These are phyloP conservation scores for Lichtheimia ramosa DNA, from an alignment of 371 early-diverging fungal species.

Conservation along the genomic window DNA sequence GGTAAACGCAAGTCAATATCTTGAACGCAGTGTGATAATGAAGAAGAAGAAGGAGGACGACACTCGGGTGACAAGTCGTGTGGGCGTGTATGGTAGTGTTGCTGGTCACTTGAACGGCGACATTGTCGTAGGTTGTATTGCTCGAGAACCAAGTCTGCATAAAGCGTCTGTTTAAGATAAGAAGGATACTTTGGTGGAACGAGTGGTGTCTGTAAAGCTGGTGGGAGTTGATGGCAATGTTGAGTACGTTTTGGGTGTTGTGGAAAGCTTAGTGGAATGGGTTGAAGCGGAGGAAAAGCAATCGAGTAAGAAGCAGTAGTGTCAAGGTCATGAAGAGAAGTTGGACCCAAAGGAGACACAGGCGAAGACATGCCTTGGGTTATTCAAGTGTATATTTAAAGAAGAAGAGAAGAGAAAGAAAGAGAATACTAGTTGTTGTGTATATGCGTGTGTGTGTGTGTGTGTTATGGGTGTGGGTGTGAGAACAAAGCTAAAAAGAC, in stretches of 20 bases:
- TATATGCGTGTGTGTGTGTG: too few species aligned
- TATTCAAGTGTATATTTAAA: too few species aligned
- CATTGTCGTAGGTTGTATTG: conserved; percentile 22
- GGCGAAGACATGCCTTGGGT: conserved; percentile 14
- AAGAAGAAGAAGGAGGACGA: conserved; percentile 6
- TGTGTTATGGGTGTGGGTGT: too few species aligned
- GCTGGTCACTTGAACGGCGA: conserved; percentile 1
- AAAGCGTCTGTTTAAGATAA: conserved; percentile 32
- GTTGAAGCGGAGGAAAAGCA: conserved; percentile 28
- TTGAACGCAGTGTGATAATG: conserved; percentile 4
- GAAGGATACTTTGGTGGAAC: conserved; percentile 25
- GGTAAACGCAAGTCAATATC: conserved; percentile 45
- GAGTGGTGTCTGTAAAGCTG: conserved; percentile 13
- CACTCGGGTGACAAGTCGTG: neutral
- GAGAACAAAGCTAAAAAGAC: too few species aligned
- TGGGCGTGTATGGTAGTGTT: neutral
- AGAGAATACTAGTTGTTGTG: too few species aligned
- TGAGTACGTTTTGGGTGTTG: conserved; percentile 7
- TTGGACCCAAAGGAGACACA: conserved; percentile 12
- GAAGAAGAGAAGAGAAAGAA: too few species aligned
- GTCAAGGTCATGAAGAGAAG: conserved; percentile 1
- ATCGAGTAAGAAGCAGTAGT: conserved; percentile 17
- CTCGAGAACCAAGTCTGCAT: conserved; percentile 28
- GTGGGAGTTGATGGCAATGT: conserved; percentile 4
- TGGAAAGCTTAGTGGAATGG: conserved; percentile 16